These are phyloP conservation scores for Flaveria ramosissima DNA, from an alignment of 129 eudicot species.

Conservation along the genomic window DNA sequence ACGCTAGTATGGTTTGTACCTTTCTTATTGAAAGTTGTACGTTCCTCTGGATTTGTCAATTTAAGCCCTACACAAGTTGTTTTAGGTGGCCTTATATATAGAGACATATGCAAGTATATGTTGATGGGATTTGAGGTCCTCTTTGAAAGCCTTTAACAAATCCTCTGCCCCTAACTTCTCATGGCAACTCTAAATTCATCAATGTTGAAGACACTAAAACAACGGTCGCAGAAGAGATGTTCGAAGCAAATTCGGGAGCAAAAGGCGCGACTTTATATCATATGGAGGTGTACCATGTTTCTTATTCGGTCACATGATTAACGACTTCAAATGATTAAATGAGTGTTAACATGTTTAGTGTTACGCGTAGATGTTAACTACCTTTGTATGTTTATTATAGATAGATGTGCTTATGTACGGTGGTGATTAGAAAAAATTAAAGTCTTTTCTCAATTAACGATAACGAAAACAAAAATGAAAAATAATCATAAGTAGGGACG, in stretches of 20 bases:
- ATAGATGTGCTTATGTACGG: background rate
- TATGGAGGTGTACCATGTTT: constrained; percentile 80
- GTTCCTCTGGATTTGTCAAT: constrained; percentile 9
- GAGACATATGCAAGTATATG: constrained; percentile 6
- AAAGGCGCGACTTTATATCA: constrained; percentile 69
- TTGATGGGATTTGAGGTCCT: background rate
- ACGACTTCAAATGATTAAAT: background rate
- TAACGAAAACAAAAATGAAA: no score
- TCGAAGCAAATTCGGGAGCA: constrained; percentile 64
- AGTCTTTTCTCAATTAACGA: no score
- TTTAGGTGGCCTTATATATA: constrained; percentile 21
- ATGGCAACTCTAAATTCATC: constrained; percentile 42
- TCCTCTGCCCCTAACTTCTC: constrained; percentile 1
- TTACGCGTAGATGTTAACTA: background rate
- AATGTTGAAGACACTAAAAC: constrained; percentile 44
- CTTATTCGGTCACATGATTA: constrained; percentile 69
- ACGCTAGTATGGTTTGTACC: background rate
- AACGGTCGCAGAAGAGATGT: constrained; percentile 42
- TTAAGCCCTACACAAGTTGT: constrained; percentile 2
- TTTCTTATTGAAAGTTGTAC: background rate
- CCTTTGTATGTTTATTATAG: background rate
- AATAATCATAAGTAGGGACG: no score
- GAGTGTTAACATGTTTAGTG: background rate
- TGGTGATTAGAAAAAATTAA: background rate
- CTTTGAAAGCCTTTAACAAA: constrained; percentile 16